phyloP scores from a whole-genome alignment of 352 stramenopile genomes.

The Saprolegnia parasitica region DNA sequence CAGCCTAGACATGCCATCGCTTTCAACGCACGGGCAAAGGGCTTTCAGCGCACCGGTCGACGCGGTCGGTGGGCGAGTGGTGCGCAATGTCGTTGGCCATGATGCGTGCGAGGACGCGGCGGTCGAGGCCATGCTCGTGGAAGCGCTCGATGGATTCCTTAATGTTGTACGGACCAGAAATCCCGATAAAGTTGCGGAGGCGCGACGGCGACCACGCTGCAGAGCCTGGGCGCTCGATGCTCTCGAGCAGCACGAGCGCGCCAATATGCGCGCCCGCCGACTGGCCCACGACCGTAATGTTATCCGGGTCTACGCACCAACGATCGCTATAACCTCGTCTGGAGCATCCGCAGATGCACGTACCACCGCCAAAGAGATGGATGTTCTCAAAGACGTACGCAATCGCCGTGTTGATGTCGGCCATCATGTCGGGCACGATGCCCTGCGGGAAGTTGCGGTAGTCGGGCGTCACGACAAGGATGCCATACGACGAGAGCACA shows the following conservation, averaged over 20 bases:
- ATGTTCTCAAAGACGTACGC: constrained; percentile 87
- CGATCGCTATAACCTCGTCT: background rate
- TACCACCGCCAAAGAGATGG: constrained; percentile 69
- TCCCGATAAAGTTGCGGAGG: constrained; percentile 76
- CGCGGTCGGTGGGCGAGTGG: constrained; percentile 45
- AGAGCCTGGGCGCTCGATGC: constrained; percentile 46
- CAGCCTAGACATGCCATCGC: constrained; percentile 27
- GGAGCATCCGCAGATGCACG: background rate
- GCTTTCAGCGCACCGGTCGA: constrained; percentile 41
- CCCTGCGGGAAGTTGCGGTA: constrained; percentile 90
- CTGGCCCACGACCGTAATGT: constrained; percentile 85
- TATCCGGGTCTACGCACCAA: constrained; percentile 45
- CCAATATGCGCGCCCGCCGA: constrained; percentile 86
- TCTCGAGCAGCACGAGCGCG: constrained; percentile 65
- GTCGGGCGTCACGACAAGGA: constrained; percentile 88
- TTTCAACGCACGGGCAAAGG: constrained; percentile 28
- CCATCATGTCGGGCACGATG: constrained; percentile 85
- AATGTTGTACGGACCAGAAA: constrained; percentile 87
- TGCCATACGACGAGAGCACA: constrained; percentile 57
- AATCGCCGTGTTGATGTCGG: constrained; percentile 77
- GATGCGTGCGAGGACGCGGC: constrained; percentile 67
- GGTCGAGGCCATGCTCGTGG: constrained; percentile 77
- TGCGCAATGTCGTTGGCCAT: constrained; percentile 67
- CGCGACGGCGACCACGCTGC: constrained; percentile 57
- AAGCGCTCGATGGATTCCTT: constrained; percentile 69